These are phyloP conservation scores for Dothidotthia symphoricarpi DNA, from an alignment of 2,329 filamentous ascomycete species.

Conservation along the genomic window DNA sequence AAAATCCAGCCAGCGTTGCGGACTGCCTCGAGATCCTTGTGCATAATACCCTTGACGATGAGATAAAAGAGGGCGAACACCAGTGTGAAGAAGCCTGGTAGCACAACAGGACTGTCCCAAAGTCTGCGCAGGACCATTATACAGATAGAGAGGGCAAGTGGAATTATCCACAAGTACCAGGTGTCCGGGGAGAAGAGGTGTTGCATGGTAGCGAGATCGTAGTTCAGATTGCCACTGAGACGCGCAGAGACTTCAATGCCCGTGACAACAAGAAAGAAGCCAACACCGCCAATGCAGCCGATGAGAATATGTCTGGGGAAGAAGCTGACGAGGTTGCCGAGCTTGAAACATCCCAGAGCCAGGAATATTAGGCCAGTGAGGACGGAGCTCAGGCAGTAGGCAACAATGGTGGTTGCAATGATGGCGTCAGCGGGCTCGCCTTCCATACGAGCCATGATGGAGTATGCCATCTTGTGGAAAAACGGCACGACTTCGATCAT, in stretches of 20 bases:
- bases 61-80: constrained; percentile 78
- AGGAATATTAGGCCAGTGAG: constrained; percentile 91
- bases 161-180: constrained; percentile 77
- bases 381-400: constrained; percentile 87
- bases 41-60: constrained; percentile 67
- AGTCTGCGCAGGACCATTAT: constrained; percentile 75
- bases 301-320: constrained; percentile 96
- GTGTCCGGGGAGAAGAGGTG: constrained; percentile 73
- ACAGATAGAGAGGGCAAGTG: constrained; percentile 70
- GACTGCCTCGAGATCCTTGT: constrained; percentile 64
- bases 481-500: constrained; percentile 99
- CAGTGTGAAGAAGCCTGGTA: constrained; percentile 80
- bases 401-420: constrained; percentile 88
- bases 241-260: constrained; percentile 91
- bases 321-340: constrained; percentile 93
- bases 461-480: constrained; percentile 96
- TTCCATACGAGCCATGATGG: constrained; percentile 76
- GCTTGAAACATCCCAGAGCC: constrained; percentile 78
- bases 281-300: constrained; percentile 94
- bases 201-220: constrained; percentile 72
- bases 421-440: constrained; percentile 79
- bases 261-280: constrained; percentile 89
- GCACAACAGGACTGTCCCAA: constrained; percentile 77
- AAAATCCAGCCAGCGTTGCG: constrained; percentile 87
- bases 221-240: constrained; percentile 79